Evolutionary conservation across 2,329 filamentous ascomycete genomes (phyloP), one percentile per base, ranked within the genome.

Genomic region (Neurospora crassa): DNA sequence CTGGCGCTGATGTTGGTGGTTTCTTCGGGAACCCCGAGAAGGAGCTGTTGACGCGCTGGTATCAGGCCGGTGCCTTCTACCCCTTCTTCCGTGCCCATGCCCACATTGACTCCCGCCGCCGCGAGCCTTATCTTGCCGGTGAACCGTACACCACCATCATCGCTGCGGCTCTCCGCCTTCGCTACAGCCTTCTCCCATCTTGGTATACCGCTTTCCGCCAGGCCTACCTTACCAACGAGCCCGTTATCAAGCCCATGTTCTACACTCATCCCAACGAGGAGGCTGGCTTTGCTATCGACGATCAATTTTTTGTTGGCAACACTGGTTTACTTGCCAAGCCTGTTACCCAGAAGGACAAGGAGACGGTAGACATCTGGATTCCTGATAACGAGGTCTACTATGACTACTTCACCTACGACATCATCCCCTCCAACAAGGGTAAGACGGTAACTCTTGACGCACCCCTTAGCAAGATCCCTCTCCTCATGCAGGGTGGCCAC

Each of bases 191-290:
- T 43, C 87, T 99, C 53, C 96, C 96, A 40, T 89, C 92, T 1
- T 98, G 94, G 94, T 99, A 99, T 81, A 98, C 95, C 1, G 94
- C 95, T 10, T 99, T 99, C 85, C 93, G 95, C 78, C 90, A 96
- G 78, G 93, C 96, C 14, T 91, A 92, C 76, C 86, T 89, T 18
- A 89, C 92, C 68, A 95, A 94, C 53, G 92, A 90, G 70, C 96
- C 96, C 0, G 95, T 99, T 76, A 85, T 99, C 70, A 89, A 93
- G 69, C 95, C 96, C 11, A 94, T 98, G 83, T 97, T 94, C 83
- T 98, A 95, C 83, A 91, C 93, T 1, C 93, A 97, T 78, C 96
- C 96, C 0, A 84, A 87, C 0, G 94, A 96, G 75, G 95, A 97
- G 80, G 86, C 85, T 68, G 94, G 94, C n/a, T 96, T 98, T 78